These are phyloP conservation scores for Talaromyces adpressus DNA, from an alignment of 495 filamentous ascomycete species.

Conservation along the genomic window DNA sequence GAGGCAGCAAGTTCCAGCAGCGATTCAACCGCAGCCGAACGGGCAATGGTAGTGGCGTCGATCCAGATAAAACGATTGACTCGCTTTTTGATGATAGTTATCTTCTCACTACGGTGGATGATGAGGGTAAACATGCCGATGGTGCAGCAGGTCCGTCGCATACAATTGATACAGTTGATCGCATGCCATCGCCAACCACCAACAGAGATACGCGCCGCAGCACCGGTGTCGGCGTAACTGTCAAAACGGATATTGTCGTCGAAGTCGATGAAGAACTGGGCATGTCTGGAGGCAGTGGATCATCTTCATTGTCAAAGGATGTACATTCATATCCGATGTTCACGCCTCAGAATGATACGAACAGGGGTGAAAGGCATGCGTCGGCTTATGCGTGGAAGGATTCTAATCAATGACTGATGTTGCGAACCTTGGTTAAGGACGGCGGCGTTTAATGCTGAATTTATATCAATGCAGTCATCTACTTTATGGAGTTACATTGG, in stretches of 20 bases:
- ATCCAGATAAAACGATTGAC: neutral
- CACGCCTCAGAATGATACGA: neutral
- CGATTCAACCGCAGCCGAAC: neutral
- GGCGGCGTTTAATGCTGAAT: neutral
- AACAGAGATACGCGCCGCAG: conserved; percentile 9
- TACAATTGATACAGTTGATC: neutral
- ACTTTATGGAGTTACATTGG: neutral
- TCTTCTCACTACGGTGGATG: neutral
- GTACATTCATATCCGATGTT: neutral
- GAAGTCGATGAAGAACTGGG: conserved; percentile 18
- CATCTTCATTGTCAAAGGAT: neutral
- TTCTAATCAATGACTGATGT: neutral
- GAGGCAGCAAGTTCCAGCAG: neutral
- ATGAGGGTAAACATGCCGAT: neutral
- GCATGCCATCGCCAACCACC: neutral
- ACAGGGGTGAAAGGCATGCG: neutral
- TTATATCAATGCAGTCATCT: neutral
- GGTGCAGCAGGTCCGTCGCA: neutral
- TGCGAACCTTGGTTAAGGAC: neutral
- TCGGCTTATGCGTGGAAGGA: conserved; percentile 1
- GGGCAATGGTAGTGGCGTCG: neutral
- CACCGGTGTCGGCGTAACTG: conserved; percentile 17
- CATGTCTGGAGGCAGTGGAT: neutral
- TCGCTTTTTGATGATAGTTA: neutral
- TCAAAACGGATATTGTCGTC: conserved; percentile 26